Evolutionary conservation across 768 basidiomycete species (phyloP).

Genomic region (Boletus pseudo-olivaceus): DNA sequence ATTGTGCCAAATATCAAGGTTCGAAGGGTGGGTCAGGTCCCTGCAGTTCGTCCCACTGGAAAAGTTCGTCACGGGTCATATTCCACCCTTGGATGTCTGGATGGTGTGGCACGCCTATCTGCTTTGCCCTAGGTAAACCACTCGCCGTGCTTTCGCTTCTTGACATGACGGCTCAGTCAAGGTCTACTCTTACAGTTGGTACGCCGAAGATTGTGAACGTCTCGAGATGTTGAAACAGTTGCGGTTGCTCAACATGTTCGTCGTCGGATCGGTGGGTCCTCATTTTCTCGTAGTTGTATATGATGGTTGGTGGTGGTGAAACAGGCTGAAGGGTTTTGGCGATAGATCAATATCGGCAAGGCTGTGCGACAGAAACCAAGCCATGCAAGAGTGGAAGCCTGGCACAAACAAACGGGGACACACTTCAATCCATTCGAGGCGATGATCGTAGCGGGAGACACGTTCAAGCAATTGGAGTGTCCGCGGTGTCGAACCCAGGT

Average conservation of each 20-base stretch:
- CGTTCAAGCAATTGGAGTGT: slow-evolving; percentile 30
- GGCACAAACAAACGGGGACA: slow-evolving; percentile 25
- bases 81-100: slow-evolving; percentile 39
- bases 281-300: neutral
- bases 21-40: slow-evolving; percentile 33
- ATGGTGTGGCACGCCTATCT: slow-evolving; percentile 44
- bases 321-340: neutral
- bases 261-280: slow-evolving; percentile 28
- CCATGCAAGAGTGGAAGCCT: slow-evolving; percentile 13
- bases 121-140: slow-evolving; percentile 34
- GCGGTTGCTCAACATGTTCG: slow-evolving; percentile 25
- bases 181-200: slow-evolving; percentile 21
- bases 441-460: slow-evolving; percentile 17
- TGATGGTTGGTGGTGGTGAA: neutral
- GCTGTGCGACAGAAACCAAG: slow-evolving; percentile 14
- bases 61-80: slow-evolving; percentile 22
- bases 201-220: slow-evolving; percentile 33
- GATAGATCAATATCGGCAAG: slow-evolving; percentile 26
- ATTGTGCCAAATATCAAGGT: slow-evolving; percentile 19
- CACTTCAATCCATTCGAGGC: slow-evolving; percentile 38
- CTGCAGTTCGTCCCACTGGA: slow-evolving; percentile 24
- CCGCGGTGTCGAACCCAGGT: slow-evolving; percentile 33
- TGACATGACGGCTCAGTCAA: neutral
- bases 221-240: slow-evolving; percentile 23
- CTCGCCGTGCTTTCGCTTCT: neutral